These are phyloP conservation scores for Sporothrix brasiliensis DNA, from an alignment of 2,329 filamentous ascomycete species.

Conservation along the genomic window DNA sequence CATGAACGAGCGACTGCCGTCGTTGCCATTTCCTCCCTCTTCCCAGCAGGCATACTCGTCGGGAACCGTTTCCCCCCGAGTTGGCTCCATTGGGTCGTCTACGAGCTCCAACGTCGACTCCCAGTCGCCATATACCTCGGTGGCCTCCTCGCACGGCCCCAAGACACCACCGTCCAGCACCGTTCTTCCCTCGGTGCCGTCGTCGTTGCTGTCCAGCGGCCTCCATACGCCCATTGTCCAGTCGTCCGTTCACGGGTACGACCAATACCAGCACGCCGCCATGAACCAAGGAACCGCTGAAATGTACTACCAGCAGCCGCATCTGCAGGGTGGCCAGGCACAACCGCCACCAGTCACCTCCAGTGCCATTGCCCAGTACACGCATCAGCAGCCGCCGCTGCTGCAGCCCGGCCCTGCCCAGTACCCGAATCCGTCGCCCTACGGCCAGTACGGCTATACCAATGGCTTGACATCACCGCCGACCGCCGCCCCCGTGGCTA, in stretches of 20 bases:
- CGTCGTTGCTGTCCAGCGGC: slow-evolving; percentile 37
- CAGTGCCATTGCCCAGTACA: slow-evolving; percentile 71
- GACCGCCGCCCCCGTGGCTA: slow-evolving; percentile 67
- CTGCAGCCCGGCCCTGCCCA: slow-evolving; percentile 71
- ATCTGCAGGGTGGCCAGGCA: slow-evolving; percentile 76
- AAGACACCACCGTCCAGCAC: slow-evolving; percentile 75
- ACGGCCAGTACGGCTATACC: slow-evolving; percentile 70
- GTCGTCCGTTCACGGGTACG: slow-evolving; percentile 45
- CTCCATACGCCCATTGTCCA: slow-evolving; percentile 49
- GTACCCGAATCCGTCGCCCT: slow-evolving; percentile 67
- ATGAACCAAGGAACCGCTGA: slow-evolving; percentile 86
- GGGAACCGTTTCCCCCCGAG: slow-evolving; percentile 73
- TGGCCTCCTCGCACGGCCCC: slow-evolving; percentile 62
- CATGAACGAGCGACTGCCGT: slow-evolving; percentile 72
- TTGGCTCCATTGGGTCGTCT: slow-evolving; percentile 71
- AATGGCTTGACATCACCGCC: slow-evolving; percentile 83
- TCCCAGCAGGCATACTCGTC: slow-evolving; percentile 71
- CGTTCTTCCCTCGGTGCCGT: slow-evolving; percentile 23
- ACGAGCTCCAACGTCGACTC: slow-evolving; percentile 56
- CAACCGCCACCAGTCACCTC: slow-evolving; percentile 76
- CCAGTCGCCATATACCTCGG: slow-evolving; percentile 59
- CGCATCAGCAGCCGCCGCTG: slow-evolving; percentile 75
- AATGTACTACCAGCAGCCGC: slow-evolving; percentile 78
- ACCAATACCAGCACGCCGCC: slow-evolving; percentile 51
- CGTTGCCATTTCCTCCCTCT: slow-evolving; percentile 66